Base-by-base conservation (phyloP, 495 filamentous ascomycete species). In the Beverwykella pulmonaria region DNA sequence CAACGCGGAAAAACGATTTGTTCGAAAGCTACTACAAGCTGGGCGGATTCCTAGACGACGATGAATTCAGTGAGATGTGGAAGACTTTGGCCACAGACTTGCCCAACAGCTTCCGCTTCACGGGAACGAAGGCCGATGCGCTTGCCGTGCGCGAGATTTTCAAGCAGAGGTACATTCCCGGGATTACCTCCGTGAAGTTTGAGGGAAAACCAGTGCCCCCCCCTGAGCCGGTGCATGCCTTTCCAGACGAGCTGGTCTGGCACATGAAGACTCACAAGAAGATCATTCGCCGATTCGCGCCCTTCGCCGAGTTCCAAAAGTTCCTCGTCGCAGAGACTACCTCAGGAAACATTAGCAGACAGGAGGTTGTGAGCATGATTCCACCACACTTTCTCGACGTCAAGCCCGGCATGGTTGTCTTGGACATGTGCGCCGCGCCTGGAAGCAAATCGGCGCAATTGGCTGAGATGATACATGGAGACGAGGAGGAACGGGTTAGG, bases 361-460 rank as follows among this genome's bases (percentile, higher is more conserved):
- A 98, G 77, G 94, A 98, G 79, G 86, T 93, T 22, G 94, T 98
- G 65, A 95, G 91, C 82, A 98, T 98, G 94, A 97, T 98, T 67
- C 94, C 94, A 25, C 95, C 95, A 23, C 86, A 98, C 54, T 80
- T 98, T 62, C 90, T 98, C 84, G 93, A 97, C 73, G 78, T 96
- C 29, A 84, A 85, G 56, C 92, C 95, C 20, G 91, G 92, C 36
- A 96, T 97, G 90, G 86, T 86, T 9, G 92, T 96, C 12, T 78
- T 98, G 72, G 94, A 98, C 76, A 85, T 98, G 81, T 98, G 94
- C 77, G 94, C 94, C 62, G 94, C 94, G 0, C 94, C 94, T 6
- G 94, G 94, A 22, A 97, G 92, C 80, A 98, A 98, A 82, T 90
- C 93, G 17, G 91, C 92, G 23, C 94, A 98, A 79, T 77, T 98